Evolutionary conservation across 2,329 filamentous ascomycete species (phyloP).

Genomic region (Chrysoporthe puriensis): DNA sequence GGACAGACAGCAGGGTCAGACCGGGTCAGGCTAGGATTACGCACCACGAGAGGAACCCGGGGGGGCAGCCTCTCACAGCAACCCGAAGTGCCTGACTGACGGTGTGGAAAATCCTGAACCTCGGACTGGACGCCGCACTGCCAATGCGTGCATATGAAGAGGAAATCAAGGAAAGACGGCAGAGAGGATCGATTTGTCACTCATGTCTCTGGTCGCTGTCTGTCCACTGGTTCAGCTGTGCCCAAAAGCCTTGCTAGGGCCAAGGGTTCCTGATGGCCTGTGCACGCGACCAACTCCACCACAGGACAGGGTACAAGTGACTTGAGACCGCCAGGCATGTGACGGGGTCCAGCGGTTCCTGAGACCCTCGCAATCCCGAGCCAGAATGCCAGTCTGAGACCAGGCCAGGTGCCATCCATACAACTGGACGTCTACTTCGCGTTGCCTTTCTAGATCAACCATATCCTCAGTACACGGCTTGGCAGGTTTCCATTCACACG

Average conservation of each 20-base stretch:
- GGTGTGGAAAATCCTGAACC: neutral
- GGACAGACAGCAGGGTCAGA: constrained; percentile 20
- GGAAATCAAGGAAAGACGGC: constrained; percentile 1
- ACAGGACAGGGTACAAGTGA: constrained; percentile 3
- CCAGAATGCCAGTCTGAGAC: too few relatives aligned
- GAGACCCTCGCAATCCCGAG: neutral
- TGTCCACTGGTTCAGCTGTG: neutral
- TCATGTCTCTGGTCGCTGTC: neutral
- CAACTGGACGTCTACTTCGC: neutral
- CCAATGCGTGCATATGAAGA: neutral
- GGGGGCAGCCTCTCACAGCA: constrained; percentile 18
- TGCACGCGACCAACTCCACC: constrained; percentile 21
- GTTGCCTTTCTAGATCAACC: neutral
- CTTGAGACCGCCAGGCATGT: constrained; percentile 20
- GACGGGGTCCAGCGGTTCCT: constrained; percentile 5
- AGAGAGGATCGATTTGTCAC: neutral
- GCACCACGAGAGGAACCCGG: constrained; percentile 3
- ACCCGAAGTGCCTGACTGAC: constrained; percentile 4
- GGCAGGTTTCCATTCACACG: neutral
- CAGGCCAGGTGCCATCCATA: neutral
- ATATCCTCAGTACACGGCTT: neutral
- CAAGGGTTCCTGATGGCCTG: constrained; percentile 16
- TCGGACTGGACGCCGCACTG: neutral
- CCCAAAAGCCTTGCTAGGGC: neutral
- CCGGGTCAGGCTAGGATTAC: constrained; percentile 5